These are phyloP conservation scores for Cyclotella kingstonii DNA, from an alignment of 108 stramenopile species.

Conservation along the genomic window DNA sequence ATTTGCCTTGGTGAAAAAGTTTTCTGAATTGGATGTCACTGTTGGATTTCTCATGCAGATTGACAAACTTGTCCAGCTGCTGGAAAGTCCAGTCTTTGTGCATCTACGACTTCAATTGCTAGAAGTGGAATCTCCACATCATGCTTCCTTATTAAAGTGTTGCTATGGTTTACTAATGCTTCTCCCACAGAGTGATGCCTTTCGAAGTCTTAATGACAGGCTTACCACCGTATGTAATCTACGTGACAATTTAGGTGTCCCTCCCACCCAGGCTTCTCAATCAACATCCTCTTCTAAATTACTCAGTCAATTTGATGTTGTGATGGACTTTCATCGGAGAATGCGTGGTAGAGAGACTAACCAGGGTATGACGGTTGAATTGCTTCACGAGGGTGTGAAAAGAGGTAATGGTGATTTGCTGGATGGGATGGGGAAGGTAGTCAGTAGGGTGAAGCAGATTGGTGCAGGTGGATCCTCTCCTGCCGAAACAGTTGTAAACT, in stretches of 20 bases:
- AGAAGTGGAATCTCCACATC: slow-evolving; percentile 85
- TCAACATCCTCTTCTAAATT: slow-evolving; percentile 9
- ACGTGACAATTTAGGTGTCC: slow-evolving; percentile 81
- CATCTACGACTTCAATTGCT: slow-evolving; percentile 93
- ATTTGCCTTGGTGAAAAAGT: slow-evolving; percentile 85
- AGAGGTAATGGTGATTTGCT: slow-evolving; percentile 11
- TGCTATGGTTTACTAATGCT: slow-evolving; percentile 96
- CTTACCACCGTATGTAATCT: slow-evolving; percentile 87
- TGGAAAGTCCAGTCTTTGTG: slow-evolving; percentile 98
- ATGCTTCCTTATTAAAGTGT: slow-evolving; percentile 87
- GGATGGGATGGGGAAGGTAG: neutral
- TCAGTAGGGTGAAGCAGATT: slow-evolving; percentile 7
- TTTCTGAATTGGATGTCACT: slow-evolving; percentile 89
- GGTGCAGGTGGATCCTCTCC: slow-evolving; percentile 3
- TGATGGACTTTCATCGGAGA: slow-evolving; percentile 44
- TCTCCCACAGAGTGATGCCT: slow-evolving; percentile 92
- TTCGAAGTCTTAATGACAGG: slow-evolving; percentile 81
- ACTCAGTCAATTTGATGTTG: slow-evolving; percentile 37
- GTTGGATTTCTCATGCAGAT: slow-evolving; percentile 98
- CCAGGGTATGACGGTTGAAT: slow-evolving; percentile 18
- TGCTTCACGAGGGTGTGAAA: slow-evolving; percentile 10
- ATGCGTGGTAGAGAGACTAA: slow-evolving; percentile 34
- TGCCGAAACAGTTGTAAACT: slow-evolving; percentile 3
- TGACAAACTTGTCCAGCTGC: slow-evolving; percentile 95
- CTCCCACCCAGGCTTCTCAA: slow-evolving; percentile 9